Base-by-base conservation (phyloP, 768 basidiomycete genomes). In the Mycena olivaceomarginata region DNA sequence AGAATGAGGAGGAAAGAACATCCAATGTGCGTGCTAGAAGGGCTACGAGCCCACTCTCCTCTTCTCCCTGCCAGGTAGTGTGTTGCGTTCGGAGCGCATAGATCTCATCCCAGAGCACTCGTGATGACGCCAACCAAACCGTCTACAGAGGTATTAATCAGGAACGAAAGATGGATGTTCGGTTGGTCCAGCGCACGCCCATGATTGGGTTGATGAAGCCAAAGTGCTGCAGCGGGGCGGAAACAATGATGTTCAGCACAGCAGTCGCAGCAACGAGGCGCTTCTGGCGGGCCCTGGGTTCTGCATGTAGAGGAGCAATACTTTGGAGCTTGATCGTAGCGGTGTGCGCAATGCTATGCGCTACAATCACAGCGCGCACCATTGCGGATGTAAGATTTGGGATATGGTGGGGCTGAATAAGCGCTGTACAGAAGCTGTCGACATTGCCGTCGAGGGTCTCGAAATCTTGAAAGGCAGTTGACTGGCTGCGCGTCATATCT, bases 271-370 rank as follows among this genome's bases (percentile, higher is more conserved):
- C 80, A 9, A 56, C 63, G 37, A 83, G 60, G 22, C 81, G 76
- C 64, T 80, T 83, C 15, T 69, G 75, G 11, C 67, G 76, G 3
- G 83, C 80, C 5, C 67, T 66, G 13, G 81, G 72, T 57, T 83
- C 82, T 22, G 76, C 67, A 25, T 39, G 64, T 16, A 78, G 73
- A 18, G 81, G 81, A 67, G 84, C 82, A 16, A 82, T 79, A 13
- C 72, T 72, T 70, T 88, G 85, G 2, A 89, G 84, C 64, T 85
- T 84, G 63, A 89, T 86, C 1, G 83, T 80, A 7, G 88, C 85
- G 13, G 84, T 82, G 31, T 84, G 82, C 18, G 86, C 81, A 22
- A 89, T 78, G 48, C 85, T 85, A 64, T 85, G 85, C 5, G 84
- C 85, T 2, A 88, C 77, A 16, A 85, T 72, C 18, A 86, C 40